These are phyloP conservation scores for Guillardia theta DNA, from an alignment of 78 protist species.

Conservation along the genomic window DNA sequence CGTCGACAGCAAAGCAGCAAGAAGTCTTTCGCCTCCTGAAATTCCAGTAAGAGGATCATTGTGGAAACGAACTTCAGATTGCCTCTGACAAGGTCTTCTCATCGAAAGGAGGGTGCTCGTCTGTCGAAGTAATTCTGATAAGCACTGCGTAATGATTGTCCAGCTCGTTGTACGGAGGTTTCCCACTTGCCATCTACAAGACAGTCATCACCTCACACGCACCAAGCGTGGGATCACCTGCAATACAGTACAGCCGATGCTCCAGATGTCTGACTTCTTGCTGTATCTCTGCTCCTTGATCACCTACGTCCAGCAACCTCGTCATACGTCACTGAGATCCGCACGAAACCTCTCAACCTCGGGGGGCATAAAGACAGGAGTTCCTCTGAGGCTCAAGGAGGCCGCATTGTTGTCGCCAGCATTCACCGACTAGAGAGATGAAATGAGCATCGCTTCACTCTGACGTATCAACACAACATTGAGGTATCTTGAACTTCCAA, in stretches of 20 bases:
- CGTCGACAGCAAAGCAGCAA: too few relatives aligned
- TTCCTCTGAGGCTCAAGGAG: neutral
- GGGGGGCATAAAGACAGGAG: constrained; percentile 36
- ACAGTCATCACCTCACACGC: neutral
- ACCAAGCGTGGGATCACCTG: neutral
- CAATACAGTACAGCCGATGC: neutral
- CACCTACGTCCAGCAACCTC: too few relatives aligned
- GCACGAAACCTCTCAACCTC: too few relatives aligned
- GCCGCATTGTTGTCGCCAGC: neutral
- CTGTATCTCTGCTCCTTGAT: constrained; percentile 11
- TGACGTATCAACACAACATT: neutral
- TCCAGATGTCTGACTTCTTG: constrained; percentile 20
- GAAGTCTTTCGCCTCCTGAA: too few relatives aligned
- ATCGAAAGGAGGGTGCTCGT: neutral
- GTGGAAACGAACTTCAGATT: too few relatives aligned
- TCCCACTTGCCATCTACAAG: constrained; percentile 13
- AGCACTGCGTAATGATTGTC: neutral
- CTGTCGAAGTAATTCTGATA: neutral
- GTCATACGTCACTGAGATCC: too few relatives aligned
- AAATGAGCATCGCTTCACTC: neutral
- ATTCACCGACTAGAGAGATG: neutral
- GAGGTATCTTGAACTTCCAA: neutral
- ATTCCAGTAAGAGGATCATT: too few relatives aligned
- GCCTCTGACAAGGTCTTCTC: too few relatives aligned
- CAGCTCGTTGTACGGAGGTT: neutral